phyloP scores from a whole-genome alignment of 192 early-diverging fungal species.

The Backusella luteola region DNA sequence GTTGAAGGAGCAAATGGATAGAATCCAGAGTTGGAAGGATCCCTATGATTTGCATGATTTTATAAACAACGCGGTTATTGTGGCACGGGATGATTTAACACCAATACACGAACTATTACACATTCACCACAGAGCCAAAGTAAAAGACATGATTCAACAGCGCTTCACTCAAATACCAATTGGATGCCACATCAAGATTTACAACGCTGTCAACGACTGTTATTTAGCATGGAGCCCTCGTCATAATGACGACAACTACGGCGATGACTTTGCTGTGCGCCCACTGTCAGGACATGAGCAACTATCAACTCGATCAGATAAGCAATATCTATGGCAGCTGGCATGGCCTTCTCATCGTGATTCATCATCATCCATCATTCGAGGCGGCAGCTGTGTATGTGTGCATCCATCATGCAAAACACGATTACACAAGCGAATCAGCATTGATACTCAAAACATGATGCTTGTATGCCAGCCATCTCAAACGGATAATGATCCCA shows the following conservation, averaged over 20 bases:
- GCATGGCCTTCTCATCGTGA: background rate
- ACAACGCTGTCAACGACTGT: background rate
- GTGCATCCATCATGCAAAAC: background rate
- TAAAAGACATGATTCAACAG: background rate
- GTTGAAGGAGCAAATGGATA: background rate
- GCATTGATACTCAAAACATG: background rate
- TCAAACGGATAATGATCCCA: background rate
- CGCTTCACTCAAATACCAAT: background rate
- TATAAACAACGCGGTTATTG: background rate
- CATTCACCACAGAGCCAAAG: background rate
- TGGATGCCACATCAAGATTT: background rate
- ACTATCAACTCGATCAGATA: background rate
- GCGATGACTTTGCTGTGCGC: background rate
- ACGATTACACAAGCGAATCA: background rate
- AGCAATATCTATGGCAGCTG: background rate
- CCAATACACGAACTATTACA: background rate
- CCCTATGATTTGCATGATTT: background rate
- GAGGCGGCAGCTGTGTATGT: background rate
- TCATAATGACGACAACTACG: background rate
- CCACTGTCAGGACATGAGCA: background rate
- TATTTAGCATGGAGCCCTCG: background rate
- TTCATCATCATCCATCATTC: background rate
- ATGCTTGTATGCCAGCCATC: background rate
- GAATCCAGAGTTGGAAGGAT: background rate
- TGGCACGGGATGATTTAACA: background rate